phyloP scores from a whole-genome alignment of 371 early-diverging fungal species.

The Basidiobolus meristosporus region DNA sequence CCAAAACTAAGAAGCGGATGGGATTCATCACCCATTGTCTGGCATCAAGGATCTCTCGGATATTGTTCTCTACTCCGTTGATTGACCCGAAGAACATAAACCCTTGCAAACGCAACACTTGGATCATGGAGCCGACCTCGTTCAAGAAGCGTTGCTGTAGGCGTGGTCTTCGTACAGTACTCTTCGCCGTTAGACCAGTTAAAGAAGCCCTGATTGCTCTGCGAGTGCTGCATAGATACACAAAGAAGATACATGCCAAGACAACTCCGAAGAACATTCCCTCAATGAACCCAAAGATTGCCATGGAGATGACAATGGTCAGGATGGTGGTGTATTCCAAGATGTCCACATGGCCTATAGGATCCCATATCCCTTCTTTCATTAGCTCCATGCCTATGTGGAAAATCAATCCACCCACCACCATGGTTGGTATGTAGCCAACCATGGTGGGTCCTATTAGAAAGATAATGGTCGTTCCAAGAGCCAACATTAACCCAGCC shows the following conservation, averaged over 20 bases:
- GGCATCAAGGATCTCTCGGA: constrained; percentile 40
- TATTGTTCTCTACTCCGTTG: constrained; percentile 59
- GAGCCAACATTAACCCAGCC: constrained; percentile 66
- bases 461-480: constrained; percentile 62
- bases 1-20: constrained; percentile 69
- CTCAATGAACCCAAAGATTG: constrained; percentile 77
- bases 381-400: constrained; percentile 84
- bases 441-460: constrained; percentile 69
- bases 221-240: constrained; percentile 61
- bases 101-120: constrained; percentile 75
- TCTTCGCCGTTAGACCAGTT: constrained; percentile 59
- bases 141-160: constrained; percentile 73
- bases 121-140: constrained; percentile 66
- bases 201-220: constrained; percentile 60
- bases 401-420: constrained; percentile 85
- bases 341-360: constrained; percentile 57
- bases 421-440: constrained; percentile 79
- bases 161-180: constrained; percentile 75
- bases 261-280: constrained; percentile 85
- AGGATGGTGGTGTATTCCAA: constrained; percentile 80
- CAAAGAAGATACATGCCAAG: constrained; percentile 85
- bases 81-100: constrained; percentile 91
- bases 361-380: constrained; percentile 75
- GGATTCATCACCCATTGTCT: constrained; percentile 19
- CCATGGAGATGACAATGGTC: constrained; percentile 68